phyloP scores from a whole-genome alignment of 208 protist species.

The Acanthamoeba lenticulata region DNA sequence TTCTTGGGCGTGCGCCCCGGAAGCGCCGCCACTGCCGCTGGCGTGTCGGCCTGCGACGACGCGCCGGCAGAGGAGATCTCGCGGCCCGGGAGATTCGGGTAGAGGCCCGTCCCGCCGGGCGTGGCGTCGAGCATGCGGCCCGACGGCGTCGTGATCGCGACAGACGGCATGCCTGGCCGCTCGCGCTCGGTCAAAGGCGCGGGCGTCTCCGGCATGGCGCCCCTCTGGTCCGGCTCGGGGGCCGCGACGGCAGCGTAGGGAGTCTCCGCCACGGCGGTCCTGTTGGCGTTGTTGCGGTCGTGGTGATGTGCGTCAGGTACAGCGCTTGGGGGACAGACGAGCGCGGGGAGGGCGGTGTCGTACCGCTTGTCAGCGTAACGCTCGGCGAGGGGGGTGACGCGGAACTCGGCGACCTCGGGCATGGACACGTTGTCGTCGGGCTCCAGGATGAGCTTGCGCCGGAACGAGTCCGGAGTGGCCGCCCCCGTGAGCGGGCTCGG shows the following conservation, averaged over 20 bases:
- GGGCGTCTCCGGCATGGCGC: neutral
- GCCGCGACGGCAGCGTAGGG: neutral
- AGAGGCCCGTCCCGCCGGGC: neutral
- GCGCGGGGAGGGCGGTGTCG: neutral
- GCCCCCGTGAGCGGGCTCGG: neutral
- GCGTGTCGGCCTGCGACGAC: neutral
- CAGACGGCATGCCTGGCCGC: neutral
- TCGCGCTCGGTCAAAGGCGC: neutral
- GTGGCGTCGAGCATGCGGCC: neutral
- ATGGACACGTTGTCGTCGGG: conserved; percentile 5
- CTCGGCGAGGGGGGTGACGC: neutral
- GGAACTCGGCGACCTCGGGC: conserved; percentile 11
- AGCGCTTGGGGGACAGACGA: too few species aligned
- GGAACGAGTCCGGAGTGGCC: neutral
- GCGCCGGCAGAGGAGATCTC: neutral
- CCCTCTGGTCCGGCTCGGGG: neutral
- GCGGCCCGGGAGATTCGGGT: neutral
- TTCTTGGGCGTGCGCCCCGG: neutral
- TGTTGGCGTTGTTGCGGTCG: too few species aligned
- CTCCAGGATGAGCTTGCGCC: neutral
- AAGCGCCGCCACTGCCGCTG: neutral
- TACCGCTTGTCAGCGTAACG: neutral
- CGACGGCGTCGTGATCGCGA: neutral
- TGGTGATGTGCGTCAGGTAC: too few species aligned
- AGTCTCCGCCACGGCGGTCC: neutral